Base-by-base conservation (phyloP, 371 early-diverging fungal genomes). In the Mucor velutinosus region DNA sequence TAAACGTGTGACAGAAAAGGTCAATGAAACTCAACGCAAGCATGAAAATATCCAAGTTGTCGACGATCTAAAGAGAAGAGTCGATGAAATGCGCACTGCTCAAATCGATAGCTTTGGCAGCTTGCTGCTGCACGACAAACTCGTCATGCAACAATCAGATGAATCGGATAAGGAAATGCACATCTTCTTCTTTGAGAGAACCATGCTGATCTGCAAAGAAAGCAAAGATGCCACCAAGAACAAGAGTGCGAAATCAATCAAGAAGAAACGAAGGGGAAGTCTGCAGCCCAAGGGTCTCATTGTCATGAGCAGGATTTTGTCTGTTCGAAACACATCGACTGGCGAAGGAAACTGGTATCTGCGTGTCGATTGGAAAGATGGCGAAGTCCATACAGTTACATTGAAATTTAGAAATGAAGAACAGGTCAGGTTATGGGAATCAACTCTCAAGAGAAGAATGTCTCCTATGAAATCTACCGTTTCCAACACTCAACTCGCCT, bases 1-100 rank as follows among this genome's bases (percentile, higher is more conserved):
- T 71, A 94, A 93, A 74, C 85, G 95, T 33, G 94, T 97, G 7
- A 90, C 95, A 25, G 93, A 94, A 68, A 83, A 87, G 56, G 93
- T 97, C 60, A 99, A 99, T 74, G 98, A 98, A 77, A 89, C 93
- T 1, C 89, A 92, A 72, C 88, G 97, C 57, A 89, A 87, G 64
- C 94, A 94, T 72, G 97, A 95, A 70, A 98, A 98, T 73, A 76
- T 84, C 30, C 76, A 84, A 29, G 85, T 89, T 25, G 93, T 93
- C 33, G 81, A 87, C 62, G 94, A 94, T 21, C 81, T 99, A 30
- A 87, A 90, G 67, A 86, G 89, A 35, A 87, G 90, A 27, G 88
- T 96, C 27, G 72, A 66, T 29, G 58, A 60, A 10, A 41, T 29
- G 25, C 45, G 76, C 71, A 65, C 68, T 5, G 47, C 60, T 27